phyloP scores from a whole-genome alignment of 495 filamentous ascomycete species.

The Penicillium steckii region DNA sequence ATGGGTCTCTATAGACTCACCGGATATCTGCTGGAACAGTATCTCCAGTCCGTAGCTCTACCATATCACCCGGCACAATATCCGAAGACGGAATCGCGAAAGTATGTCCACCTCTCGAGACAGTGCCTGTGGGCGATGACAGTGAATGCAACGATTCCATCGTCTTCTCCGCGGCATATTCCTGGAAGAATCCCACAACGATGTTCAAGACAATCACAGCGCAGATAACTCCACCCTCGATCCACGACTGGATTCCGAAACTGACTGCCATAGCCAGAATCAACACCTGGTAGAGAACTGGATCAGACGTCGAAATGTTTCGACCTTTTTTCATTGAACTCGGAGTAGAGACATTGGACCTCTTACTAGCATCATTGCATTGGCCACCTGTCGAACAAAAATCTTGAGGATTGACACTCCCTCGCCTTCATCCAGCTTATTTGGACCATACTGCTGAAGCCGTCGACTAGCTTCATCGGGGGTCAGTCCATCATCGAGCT shows the following conservation, averaged over 20 bases:
- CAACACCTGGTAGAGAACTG: conserved; percentile 46
- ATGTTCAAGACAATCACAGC: conserved; percentile 67
- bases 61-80: conserved; percentile 65
- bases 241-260: conserved; percentile 66
- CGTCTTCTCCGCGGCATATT: conserved; percentile 71
- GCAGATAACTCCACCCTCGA: conserved; percentile 67
- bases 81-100: conserved; percentile 52
- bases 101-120: conserved; percentile 54
- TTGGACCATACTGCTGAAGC: conserved; percentile 56
- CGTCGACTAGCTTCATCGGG: conserved; percentile 53
- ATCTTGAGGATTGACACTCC: conserved; percentile 59
- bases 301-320: not conserved
- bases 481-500: conserved; percentile 61
- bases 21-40: conserved; percentile 72
- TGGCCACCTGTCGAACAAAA: conserved; percentile 60
- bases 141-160: conserved; percentile 68
- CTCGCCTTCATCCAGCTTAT: conserved; percentile 58
- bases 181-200: conserved; percentile 67
- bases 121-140: conserved; percentile 59
- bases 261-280: conserved; percentile 70
- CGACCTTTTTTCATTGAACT: not conserved
- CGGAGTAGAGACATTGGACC: not conserved
- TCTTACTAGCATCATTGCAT: conserved; percentile 64
- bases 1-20: conserved; percentile 19
- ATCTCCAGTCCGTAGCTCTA: conserved; percentile 79